Evolutionary conservation across 768 basidiomycete species (phyloP), one percentile per base, ranked within the genome.

Genomic region (Termitomyces sp.): DNA sequence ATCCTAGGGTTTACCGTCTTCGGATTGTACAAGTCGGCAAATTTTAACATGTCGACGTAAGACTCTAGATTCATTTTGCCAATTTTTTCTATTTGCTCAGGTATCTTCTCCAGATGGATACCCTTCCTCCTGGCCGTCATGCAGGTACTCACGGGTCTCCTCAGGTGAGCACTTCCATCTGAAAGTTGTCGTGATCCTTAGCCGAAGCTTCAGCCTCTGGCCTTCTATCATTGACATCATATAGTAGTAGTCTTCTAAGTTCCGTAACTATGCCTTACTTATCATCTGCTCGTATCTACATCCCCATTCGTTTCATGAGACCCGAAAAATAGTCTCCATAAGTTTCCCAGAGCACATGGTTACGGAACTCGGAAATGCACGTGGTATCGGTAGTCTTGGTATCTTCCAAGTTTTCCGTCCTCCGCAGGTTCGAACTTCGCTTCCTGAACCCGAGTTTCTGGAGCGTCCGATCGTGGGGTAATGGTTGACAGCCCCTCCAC

Each of bases 41-140:
- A 72, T 46, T 80, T 76, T 47, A 72, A 77, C 53, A 78, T 82
- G 76, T 81, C 79, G 21, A 80, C 80, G 75, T 80, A 62, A 41
- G 76, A 66, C 21, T 54, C 23, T 11, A 43, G 55, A 47, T 23
- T 52, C 5, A 35, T 23, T 61, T 35, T 37, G 9, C 28, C 43
- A 26, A 35, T 49, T 58, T 45, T 44, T 54, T 38, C 23, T 33
- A 48, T 19, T 33, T 37, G 17, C 46, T 50, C 50, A 19, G 48
- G 15, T 46, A 38, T 50, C 26, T 41, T 26, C 28, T 37, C 31
- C 58, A 78, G 76, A 35, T 79, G 77, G 78, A 73, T 78, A 50
- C 78, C 78, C 1, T 76, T 78, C 55, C 56, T 78, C 33, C 64
- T 78, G 48, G 78, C 77, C 7, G 58, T 76, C 11, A 70, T 78